These are phyloP conservation scores for Nectriaceae sp. DNA, from an alignment of 2,329 filamentous ascomycete species.

Conservation along the genomic window DNA sequence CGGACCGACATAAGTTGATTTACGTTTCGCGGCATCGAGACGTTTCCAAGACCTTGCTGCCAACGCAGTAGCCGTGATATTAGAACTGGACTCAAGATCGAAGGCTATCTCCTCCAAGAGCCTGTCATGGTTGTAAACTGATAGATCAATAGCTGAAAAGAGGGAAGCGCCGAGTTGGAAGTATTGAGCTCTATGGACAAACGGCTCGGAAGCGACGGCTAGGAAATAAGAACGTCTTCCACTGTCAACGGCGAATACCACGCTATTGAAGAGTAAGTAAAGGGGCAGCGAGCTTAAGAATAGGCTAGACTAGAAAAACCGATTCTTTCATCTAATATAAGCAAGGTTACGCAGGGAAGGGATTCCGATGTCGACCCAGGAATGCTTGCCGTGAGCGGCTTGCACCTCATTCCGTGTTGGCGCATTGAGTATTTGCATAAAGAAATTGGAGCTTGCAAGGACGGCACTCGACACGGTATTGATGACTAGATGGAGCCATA, in stretches of 20 bases:
- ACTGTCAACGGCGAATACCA: slow-evolving; percentile 11
- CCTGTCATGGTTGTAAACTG: too few relatives aligned
- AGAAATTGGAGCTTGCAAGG: slow-evolving; percentile 50
- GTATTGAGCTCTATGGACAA: neutral
- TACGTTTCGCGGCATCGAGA: too few relatives aligned
- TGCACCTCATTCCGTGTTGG: slow-evolving; percentile 53
- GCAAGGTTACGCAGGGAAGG: neutral
- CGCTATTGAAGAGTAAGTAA: slow-evolving; percentile 27
- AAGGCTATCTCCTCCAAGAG: too few relatives aligned
- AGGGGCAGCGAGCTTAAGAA: slow-evolving; percentile 27
- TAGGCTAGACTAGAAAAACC: slow-evolving; percentile 19
- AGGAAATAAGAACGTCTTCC: slow-evolving; percentile 6
- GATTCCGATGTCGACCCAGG: neutral
- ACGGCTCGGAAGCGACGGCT: slow-evolving; percentile 8
- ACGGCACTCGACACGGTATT: slow-evolving; percentile 48
- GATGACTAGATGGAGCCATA: slow-evolving; percentile 45
- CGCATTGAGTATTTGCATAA: slow-evolving; percentile 52
- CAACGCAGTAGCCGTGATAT: too few relatives aligned
- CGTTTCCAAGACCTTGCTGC: too few relatives aligned
- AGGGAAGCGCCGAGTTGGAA: neutral
- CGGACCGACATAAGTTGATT: too few relatives aligned
- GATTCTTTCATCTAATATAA: neutral
- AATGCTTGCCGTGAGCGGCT: slow-evolving; percentile 38
- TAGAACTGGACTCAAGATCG: too few relatives aligned
- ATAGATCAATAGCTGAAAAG: too few relatives aligned